Base-by-base conservation (phyloP, 352 stramenopile species). In the Globisporangium irregulare region DNA sequence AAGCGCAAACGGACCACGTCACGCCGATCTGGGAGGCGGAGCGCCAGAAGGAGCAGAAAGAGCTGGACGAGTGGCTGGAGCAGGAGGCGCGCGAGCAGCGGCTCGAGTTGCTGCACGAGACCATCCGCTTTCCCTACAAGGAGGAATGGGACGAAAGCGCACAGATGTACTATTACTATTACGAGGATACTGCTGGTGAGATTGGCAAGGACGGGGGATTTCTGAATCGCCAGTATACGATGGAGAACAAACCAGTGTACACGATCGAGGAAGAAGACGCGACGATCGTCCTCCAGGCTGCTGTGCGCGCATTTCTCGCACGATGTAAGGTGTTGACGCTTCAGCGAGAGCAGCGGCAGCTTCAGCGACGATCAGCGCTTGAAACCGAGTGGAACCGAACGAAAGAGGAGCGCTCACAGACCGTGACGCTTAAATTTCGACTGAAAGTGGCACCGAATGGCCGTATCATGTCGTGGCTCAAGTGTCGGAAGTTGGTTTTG, bases 21-120 rank as follows among this genome's bases (percentile, higher is more conserved):
- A 87, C 75, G 2, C 78, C 78, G 6, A 64, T 93, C 50, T 95
- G 85, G 87, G 70, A 87, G 59, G 66, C 67, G 20, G 87, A 95
- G 18, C 73, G 85, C 6, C 79, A 82, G 51, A 79, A 74, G 54
- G 85, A 92, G 56, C 75, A 86, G 15, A 58, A 80, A 25, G 76
- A 83, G 32, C 68, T 80, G 22, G 82, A 89, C 22, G 61, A 77
- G 27, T 91, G 76, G 71, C 38, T 77, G 3, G 48, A 63, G 9
- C 77, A 82, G 29, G 69, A 86, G 43, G 72, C 71, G 1, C 70
- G 74, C 25, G 67, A 66, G 4, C 68, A 76, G 15, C 74, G 82
- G 14, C 65, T 83, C 20, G 73, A 77, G 22, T 48, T 72, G 29
- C 66, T 93, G 4, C 66, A 78, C 14, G 67, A 66, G 24, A 71